Conservation (phyloP, 768 basidiomycete genomes). For the Cyclocybe aegerita region DNA sequence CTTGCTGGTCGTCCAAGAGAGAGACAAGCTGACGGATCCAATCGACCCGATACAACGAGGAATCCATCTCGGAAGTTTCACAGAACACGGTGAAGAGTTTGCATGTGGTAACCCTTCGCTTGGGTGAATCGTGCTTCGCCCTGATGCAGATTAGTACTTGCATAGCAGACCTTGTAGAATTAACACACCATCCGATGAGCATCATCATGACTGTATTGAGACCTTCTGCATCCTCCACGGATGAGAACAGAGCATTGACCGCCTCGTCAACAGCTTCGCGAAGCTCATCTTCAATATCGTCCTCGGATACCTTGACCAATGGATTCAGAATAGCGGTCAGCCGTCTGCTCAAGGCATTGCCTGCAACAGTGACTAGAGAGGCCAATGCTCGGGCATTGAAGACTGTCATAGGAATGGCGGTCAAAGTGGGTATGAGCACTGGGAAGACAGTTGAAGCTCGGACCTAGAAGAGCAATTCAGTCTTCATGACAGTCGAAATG, state of each 20-base stretch:
- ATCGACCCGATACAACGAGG: constrained; percentile 84
- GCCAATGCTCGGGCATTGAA: constrained; percentile 94
- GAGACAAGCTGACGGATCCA: constrained; percentile 92
- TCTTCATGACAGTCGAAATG: background rate
- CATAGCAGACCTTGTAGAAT: background rate
- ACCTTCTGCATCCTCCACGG: constrained; percentile 84
- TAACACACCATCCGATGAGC: constrained; percentile 80
- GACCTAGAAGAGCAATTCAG: constrained; percentile 50
- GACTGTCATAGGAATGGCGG: constrained; percentile 84
- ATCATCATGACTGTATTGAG: constrained; percentile 87
- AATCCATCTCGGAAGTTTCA: constrained; percentile 78
- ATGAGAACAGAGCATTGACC: constrained; percentile 67
- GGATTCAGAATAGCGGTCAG: constrained; percentile 77
- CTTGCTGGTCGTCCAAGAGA: constrained; percentile 74
- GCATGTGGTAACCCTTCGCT: constrained; percentile 77
- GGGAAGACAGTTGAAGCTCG: constrained; percentile 97
- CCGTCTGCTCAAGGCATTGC: constrained; percentile 83
- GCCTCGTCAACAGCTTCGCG: constrained; percentile 72
- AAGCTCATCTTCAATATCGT: constrained; percentile 69
- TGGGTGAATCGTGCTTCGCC: constrained; percentile 74
- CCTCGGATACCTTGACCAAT: constrained; percentile 76
- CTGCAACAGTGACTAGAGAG: constrained; percentile 91
- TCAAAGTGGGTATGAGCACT: constrained; percentile 91
- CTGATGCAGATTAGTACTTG: constrained; percentile 35
- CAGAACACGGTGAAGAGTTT: constrained; percentile 81